Evolutionary conservation across 176 grass and related monocot species (phyloP).

Genomic region (Eremochloa ophiuroides): DNA sequence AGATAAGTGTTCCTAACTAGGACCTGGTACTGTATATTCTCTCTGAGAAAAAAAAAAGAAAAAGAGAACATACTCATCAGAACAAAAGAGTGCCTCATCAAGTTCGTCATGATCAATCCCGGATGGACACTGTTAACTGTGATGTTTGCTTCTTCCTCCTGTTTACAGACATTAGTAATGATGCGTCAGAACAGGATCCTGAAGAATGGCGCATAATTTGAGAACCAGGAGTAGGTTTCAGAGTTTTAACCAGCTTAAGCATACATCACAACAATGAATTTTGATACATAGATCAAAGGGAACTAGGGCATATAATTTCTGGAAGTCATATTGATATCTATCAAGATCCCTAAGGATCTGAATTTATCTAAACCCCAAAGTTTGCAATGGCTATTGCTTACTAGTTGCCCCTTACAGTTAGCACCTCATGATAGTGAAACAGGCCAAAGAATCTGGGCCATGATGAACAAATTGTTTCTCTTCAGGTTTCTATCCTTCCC

Average conservation of each 20-base stretch:
- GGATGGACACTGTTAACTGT: slow-evolving; percentile 88
- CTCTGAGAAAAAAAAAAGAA: neutral
- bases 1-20: neutral
- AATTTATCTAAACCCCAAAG: neutral
- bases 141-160: slow-evolving; percentile 84
- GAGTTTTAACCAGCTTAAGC: neutral
- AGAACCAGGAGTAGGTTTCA: neutral
- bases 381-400: neutral
- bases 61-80: slow-evolving; percentile 64
- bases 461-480: slow-evolving; percentile 10
- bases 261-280: neutral
- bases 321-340: neutral
- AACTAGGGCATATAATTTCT: neutral
- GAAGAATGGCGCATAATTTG: neutral
- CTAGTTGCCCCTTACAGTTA: neutral
- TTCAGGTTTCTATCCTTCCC: slow-evolving; percentile 11
- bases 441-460: neutral
- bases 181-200: neutral
- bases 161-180: slow-evolving; percentile 26
- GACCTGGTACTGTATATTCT: neutral
- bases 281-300: neutral
- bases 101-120: slow-evolving; percentile 95
- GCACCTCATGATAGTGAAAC: neutral
- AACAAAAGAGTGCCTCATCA: slow-evolving; percentile 82
- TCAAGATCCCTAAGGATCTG: neutral